Evolutionary conservation across 805 yeast genomes (phyloP), one percentile per base, ranked within the genome.

Genomic region (Metschnikowia sp.): DNA sequence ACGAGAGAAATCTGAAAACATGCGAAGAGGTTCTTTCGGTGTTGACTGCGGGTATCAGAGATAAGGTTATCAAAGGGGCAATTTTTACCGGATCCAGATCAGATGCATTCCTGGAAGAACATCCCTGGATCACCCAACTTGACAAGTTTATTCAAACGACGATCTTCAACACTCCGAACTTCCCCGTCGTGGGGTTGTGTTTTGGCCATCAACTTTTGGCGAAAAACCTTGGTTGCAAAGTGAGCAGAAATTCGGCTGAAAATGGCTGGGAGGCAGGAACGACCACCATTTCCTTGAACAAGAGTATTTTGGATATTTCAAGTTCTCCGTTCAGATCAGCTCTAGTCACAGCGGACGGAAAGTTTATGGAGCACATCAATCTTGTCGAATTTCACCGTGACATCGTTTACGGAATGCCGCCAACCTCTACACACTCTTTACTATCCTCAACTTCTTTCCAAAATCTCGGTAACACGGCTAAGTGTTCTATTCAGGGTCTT

Each of bases 131-230:
- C 39, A 46, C 57, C 29, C 57, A 57, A 10, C 58, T 80, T 36
- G 65, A 68, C 33, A 59, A 64, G 4, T 79, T 70, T 57, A 47
- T 72, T 30, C 50, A 53, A 5, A 28, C 43, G 10, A 22, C 51
- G 2, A 46, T 65, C n/a, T 48, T 55, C 26, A 19, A 50, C 28
- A 48, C 53, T 26, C 49, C 51, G 6, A 49, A 58, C 31, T 64
- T 75, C n/a, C 84, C 86, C 2, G 48, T 82, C 4, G 75, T 79
- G 6, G 95, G 96, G 3, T 70, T 89, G 36, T 89, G 97, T 64
- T 89, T 88, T 62, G 97, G 96, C 6, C 97, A 90, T 64, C 97
- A 89, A 62, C 74, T 88, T 22, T 63, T 89, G 12, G 83, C 82
- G 1, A 76, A 84, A 44, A 81, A 86, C 7, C 63, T 87, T 39